Evolutionary conservation across 805 yeast species (phyloP).

Genomic region (Saturnispora saitoi): DNA sequence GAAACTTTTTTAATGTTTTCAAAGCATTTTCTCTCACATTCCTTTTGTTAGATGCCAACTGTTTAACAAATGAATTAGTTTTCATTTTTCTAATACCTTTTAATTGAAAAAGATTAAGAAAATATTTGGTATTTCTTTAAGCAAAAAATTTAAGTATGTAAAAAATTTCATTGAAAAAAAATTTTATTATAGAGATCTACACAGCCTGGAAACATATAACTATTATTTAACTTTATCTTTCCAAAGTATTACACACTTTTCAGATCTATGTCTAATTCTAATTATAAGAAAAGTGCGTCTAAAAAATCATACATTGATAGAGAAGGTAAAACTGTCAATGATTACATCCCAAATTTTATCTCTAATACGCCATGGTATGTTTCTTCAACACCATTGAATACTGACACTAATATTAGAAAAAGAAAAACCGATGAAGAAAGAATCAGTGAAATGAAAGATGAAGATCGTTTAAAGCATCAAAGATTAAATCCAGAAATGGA

Average conservation of each 20-base stretch:
- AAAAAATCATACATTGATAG: conserved; percentile 7
- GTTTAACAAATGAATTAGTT: conserved; percentile 58
- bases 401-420: conserved; percentile 24
- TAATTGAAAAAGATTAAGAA: not conserved
- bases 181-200: not conserved
- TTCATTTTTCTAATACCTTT: conserved; percentile 17
- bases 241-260: not conserved
- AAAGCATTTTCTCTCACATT: conserved; percentile 68
- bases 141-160: not conserved
- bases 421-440: conserved; percentile 22
- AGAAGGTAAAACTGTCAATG: conserved; percentile 25
- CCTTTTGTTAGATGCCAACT: conserved; percentile 76
- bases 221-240: not conserved
- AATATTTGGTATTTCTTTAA: not conserved
- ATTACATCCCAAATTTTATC: conserved; percentile 34
- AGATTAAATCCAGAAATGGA: conserved; percentile 34
- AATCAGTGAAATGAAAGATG: conserved; percentile 14
- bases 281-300: not conserved
- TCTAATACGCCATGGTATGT: conserved; percentile 36
- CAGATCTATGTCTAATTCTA: not conserved
- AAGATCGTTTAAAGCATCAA: conserved; percentile 52
- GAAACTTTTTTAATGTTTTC: conserved; percentile 50
- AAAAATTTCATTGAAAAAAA: not conserved
- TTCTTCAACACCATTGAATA: conserved; percentile 19
- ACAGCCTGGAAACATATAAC: not conserved